phyloP scores from a whole-genome alignment of 2,329 filamentous ascomycete genomes.

The Polytolypa hystricis region DNA sequence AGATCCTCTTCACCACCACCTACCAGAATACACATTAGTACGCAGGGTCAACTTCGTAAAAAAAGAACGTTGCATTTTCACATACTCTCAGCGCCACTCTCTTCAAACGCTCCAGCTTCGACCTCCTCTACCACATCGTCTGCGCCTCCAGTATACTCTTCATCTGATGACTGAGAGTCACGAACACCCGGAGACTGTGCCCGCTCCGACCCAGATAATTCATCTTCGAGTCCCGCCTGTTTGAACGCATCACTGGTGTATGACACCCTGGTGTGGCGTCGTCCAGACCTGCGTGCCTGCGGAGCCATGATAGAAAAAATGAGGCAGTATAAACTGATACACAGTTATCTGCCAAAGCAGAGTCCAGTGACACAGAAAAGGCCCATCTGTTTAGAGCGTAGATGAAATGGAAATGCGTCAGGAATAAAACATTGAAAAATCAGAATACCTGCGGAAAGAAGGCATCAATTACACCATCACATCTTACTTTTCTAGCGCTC shows the following conservation, averaged over 20 bases:
- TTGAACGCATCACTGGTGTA: slow-evolving; percentile 29
- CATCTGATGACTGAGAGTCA: slow-evolving; percentile 14
- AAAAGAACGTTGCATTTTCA: too few species aligned
- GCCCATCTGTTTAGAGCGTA: too few species aligned
- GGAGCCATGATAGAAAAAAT: slow-evolving; percentile 8
- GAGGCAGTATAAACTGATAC: too few species aligned
- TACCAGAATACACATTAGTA: too few species aligned
- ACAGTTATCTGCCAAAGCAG: too few species aligned
- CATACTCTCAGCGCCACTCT: slow-evolving; percentile 2
- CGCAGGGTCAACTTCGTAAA: too few species aligned
- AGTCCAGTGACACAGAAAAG: too few species aligned
- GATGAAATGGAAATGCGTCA: too few species aligned
- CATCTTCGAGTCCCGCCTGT: slow-evolving; percentile 20
- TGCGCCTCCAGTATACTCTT: slow-evolving; percentile 13
- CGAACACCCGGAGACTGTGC: slow-evolving; percentile 9
- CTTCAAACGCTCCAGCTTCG: slow-evolving; percentile 11
- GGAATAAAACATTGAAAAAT: too few species aligned
- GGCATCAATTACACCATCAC: too few species aligned
- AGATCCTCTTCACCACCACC: slow-evolving; percentile 1
- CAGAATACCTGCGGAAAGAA: too few species aligned
- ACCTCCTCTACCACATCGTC: slow-evolving; percentile 14
- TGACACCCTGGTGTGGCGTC: slow-evolving; percentile 20
- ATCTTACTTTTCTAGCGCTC: too few species aligned
- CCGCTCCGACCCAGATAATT: slow-evolving; percentile 10
- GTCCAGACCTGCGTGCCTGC: slow-evolving; percentile 24